These are phyloP conservation scores for Penicillium sp. DNA, from an alignment of 2,329 filamentous ascomycete genomes.

Conservation along the genomic window DNA sequence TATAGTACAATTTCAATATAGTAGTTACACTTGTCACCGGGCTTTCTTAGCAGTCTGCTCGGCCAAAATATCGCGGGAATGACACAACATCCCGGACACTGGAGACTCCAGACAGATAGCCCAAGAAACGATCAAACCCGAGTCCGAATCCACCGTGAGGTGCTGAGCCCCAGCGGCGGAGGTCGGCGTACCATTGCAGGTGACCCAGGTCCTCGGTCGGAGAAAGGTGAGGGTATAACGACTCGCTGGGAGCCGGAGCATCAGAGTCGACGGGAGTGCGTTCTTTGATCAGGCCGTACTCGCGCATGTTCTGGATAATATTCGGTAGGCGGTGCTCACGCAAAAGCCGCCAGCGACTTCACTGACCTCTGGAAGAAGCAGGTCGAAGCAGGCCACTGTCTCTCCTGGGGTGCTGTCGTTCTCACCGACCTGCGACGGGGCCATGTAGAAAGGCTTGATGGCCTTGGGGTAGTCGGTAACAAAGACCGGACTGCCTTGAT, in stretches of 20 bases:
- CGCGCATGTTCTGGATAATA: constrained; percentile 65
- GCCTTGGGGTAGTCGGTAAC: constrained; percentile 85
- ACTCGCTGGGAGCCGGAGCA: constrained; percentile 8
- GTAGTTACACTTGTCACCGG: constrained; percentile 11
- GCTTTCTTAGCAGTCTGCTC: constrained; percentile 45
- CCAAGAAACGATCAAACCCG: constrained; percentile 80
- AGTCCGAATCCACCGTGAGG: constrained; percentile 88
- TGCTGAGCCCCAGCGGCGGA: constrained; percentile 83
- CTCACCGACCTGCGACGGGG: constrained; percentile 43
- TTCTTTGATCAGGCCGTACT: constrained; percentile 55
- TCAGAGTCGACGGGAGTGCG: constrained; percentile 19
- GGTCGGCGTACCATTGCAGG: constrained; percentile 80
- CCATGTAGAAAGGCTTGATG: constrained; percentile 92
- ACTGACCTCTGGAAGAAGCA: constrained; percentile 77
- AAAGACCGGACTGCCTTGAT: constrained; percentile 67
- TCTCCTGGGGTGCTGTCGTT: constrained; percentile 17
- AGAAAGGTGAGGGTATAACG: constrained; percentile 34
- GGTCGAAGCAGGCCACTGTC: constrained; percentile 85
- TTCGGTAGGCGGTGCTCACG: constrained; percentile 71
- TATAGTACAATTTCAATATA: constrained; percentile 19
- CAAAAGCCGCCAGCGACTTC: constrained; percentile 83
- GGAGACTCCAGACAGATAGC: constrained; percentile 73
- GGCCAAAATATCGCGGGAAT: constrained; percentile 67
- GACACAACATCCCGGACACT: constrained; percentile 81
- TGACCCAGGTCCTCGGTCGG: constrained; percentile 43